These are phyloP conservation scores for Salvia sclarea DNA, from an alignment of 305 asterid species.

Conservation along the genomic window DNA sequence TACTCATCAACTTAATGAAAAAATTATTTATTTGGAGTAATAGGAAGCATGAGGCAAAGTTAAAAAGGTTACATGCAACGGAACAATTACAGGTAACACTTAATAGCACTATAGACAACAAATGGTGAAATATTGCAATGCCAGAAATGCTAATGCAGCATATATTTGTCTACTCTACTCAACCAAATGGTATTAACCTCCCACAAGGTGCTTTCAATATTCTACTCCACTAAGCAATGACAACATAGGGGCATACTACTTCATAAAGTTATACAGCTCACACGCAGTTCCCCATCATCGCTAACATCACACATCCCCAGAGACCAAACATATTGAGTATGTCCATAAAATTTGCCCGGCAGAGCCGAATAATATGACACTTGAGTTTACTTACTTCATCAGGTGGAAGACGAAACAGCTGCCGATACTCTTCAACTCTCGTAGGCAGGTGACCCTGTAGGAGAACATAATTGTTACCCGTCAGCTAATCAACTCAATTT, in stretches of 20 bases:
- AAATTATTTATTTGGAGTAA: neutral
- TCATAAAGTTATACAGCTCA: neutral
- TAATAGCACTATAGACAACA: neutral
- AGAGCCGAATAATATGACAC: slow-evolving; percentile 5
- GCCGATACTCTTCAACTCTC: slow-evolving; percentile 93
- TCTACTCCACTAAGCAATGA: neutral
- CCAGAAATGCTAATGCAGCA: slow-evolving; percentile 1
- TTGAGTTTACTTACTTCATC: slow-evolving; percentile 70
- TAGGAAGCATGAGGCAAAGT: neutral
- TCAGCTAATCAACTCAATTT: slow-evolving; percentile 31
- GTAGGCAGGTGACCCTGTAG: slow-evolving; percentile 60
- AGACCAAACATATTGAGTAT: neutral
- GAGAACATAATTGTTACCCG: slow-evolving; percentile 30
- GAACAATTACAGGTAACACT: neutral
- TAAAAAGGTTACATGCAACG: neutral
- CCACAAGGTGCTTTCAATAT: neutral
- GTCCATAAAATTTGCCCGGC: slow-evolving; percentile 13
- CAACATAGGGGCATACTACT: neutral
- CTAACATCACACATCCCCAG: slow-evolving; percentile 11
- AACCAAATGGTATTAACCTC: neutral
- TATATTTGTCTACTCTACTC: neutral
- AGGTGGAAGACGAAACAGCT: slow-evolving; percentile 83
- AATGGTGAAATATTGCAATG: neutral
- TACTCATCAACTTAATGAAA: neutral
- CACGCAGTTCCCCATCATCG: neutral